Evolutionary conservation across 768 basidiomycete species (phyloP).

Genomic region (Lentinula boryana): DNA sequence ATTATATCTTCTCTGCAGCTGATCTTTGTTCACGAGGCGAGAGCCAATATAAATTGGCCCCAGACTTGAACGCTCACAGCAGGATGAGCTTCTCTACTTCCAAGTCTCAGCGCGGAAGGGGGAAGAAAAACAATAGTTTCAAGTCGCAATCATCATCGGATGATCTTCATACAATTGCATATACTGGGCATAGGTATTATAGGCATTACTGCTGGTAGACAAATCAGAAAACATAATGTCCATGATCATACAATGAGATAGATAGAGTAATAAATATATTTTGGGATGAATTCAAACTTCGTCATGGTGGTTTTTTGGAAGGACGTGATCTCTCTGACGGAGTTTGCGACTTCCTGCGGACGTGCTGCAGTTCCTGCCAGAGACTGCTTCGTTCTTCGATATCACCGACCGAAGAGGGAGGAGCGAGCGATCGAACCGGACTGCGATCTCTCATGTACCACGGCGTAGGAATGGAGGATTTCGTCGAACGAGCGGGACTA

Average conservation of each 20-base stretch:
- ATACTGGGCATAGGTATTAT: neutral
- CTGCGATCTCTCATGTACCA: slow-evolving; percentile 7
- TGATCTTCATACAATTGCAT: no score
- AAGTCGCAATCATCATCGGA: no score
- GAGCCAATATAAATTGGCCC: no score
- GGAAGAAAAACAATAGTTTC: no score
- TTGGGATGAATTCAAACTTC: neutral
- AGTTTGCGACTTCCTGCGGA: slow-evolving; percentile 40
- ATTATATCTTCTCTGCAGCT: no score
- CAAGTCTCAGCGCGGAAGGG: no score
- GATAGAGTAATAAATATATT: neutral
- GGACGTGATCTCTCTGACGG: slow-evolving; percentile 36
- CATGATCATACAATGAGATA: neutral
- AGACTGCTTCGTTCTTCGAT: slow-evolving; percentile 39
- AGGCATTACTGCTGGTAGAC: neutral
- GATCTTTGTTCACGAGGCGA: no score
- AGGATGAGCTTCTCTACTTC: no score
- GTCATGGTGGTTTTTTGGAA: slow-evolving; percentile 26
- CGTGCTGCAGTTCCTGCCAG: slow-evolving; percentile 51
- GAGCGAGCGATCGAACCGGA: slow-evolving; percentile 6
- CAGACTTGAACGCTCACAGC: no score
- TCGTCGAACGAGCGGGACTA: slow-evolving; percentile 18
- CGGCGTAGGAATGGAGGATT: slow-evolving; percentile 10
- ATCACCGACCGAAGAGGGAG: slow-evolving; percentile 23
- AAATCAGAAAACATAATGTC: neutral